Base-by-base conservation (phyloP, 352 stramenopile genomes). In the Pythium volutum region DNA sequence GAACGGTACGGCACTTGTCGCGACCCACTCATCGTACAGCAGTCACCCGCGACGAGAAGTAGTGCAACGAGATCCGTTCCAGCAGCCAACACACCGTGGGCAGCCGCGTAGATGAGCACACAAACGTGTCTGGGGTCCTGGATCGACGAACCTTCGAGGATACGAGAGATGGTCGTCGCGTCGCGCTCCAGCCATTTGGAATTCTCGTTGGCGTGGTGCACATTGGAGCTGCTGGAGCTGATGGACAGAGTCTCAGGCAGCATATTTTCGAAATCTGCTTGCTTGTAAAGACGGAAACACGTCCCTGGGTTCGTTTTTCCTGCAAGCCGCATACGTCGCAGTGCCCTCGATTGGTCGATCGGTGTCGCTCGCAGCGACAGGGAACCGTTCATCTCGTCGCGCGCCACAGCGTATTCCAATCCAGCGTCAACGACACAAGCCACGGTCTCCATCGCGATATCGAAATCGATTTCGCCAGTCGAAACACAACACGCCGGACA, bases 381-480 rank as follows among this genome's bases (percentile, higher is more conserved):
- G 5, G 41, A 47, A 5, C 2, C 8, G 20, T 27, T 8, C 18
- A 18, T 27, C 15, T 31, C 15, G 25, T 31, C 7, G 5, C 22
- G 5, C 43, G 14, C 10, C 9, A 50, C 9, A 8, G 1, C 10
- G 23, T 31, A 50, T 16, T 50, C 20, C 7, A 50, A 20, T 31
- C 43, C 43, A 31, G 43, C n/a, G 20, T 50, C 43, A 5, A 50
- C 23, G 14, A 50, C 23, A 50, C 23, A 50, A 18, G 23, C 11
- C 43, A 50, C 43, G 10, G 3, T n/a, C 23, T 50, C 43, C 43
- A 50, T 50, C 43, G 43, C 43, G 23, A 31, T 50, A 20, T 50
- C 43, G 18, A 47, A 50, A 27, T 50, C 43, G 11, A 50, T 8
- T 31, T 50, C 43, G 25, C 43, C 43, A 12, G 41, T 47, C n/a